phyloP scores from a whole-genome alignment of 2,329 filamentous ascomycete genomes.

The Amauroascus niger region DNA sequence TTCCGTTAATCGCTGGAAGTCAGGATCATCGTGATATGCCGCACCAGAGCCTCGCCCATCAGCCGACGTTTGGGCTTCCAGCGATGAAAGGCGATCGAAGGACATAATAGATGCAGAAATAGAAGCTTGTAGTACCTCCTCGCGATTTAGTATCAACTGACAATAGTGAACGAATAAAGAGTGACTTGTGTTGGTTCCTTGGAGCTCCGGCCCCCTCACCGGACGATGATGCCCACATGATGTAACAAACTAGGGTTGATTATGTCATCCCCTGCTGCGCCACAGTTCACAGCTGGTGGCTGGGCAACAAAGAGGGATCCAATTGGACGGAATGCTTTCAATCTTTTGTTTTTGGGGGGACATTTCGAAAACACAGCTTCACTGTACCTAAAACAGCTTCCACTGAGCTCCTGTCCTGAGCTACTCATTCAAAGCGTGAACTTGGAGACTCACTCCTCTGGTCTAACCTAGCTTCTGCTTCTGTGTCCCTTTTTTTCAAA shows the following conservation, averaged over 20 bases:
- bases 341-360: background rate
- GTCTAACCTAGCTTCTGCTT: background rate
- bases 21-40: constrained; percentile 81
- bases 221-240: constrained; percentile 8
- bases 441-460: background rate
- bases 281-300: background rate
- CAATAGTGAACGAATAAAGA: constrained; percentile 2
- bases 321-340: constrained; percentile 3
- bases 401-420: background rate
- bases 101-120: constrained; percentile 53
- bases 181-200: background rate
- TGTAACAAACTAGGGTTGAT: constrained; percentile 11
- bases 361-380: background rate
- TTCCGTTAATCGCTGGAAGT: constrained; percentile 74
- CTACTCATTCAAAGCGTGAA: too few species aligned
- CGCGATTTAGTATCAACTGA: background rate
- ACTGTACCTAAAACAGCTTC: background rate
- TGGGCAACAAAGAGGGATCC: background rate
- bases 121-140: background rate
- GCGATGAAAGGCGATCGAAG: constrained; percentile 73
- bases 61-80: constrained; percentile 68
- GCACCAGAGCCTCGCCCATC: constrained; percentile 60
- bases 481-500: background rate
- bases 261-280: constrained; percentile 7
- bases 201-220: background rate